Evolutionary conservation across 805 yeast species (phyloP), one percentile per base, ranked within the genome.

Genomic region (Komagataella ulmi): DNA sequence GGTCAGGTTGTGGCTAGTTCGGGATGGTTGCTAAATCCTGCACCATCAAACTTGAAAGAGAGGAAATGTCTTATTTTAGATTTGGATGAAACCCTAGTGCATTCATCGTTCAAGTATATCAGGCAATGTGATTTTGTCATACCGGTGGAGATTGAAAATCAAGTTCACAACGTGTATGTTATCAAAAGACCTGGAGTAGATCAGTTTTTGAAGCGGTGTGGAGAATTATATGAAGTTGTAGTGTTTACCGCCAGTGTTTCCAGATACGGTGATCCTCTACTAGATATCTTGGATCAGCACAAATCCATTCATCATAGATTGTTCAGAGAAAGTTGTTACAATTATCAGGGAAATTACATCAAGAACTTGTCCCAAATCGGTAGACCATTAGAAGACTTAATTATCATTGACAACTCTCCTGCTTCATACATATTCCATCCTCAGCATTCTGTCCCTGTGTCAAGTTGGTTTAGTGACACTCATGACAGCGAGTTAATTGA

Each of bases 351-450:
- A 17, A 91, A 88, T 67, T 93, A 87, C 65, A 88, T 93, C 64
- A 93, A 93, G 70, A 91, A 93, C 64, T 73, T 93, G 58, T 83
- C 96, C 5, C 97, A 88, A 66, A 80, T 93, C 59, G 99, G 99
- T 10, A 76, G 99, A 60, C 97, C 97, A 2, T 71, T 93, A 55
- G 70, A 77, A 52, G 95, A 89, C 57, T 72, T 85, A 47, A 89
- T 93, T 53, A 93, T 93, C 57, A 81, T 93, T 57, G 99, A 93
- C 71, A 93, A 93, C 67, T 90, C 98, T 2, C 98, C 99, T 1
- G 96, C 98, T 3, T 88, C 97, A n/a, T 93, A 93, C 67, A 83
- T 91, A 52, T 87, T 93, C 74, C 98, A 93, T 64, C 99, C 99
- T 18, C 95, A 88, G 66, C 97, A 93, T 70, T 95, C 98, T 7